Conservation (phyloP, 192 early-diverging fungal species). For the Ambispora gerdemannii region DNA sequence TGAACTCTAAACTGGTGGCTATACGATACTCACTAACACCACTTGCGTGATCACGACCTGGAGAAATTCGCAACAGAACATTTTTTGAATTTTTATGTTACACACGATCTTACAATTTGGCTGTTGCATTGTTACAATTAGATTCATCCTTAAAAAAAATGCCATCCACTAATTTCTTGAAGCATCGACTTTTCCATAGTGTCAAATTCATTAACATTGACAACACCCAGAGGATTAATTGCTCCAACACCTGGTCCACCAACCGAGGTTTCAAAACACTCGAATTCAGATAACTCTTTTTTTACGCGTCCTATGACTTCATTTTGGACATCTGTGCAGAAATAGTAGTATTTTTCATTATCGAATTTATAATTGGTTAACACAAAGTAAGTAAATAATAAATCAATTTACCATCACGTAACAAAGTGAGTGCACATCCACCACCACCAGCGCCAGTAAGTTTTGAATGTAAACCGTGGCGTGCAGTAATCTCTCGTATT, state of each 20-base stretch:
- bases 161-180: background rate
- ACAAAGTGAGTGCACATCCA: constrained; percentile 85
- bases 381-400: background rate
- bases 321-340: constrained; percentile 6
- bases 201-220: constrained; percentile 9
- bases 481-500: constrained; percentile 61
- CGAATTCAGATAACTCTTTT: background rate
- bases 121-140: too few species aligned
- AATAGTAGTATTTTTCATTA: background rate
- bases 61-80: too few species aligned
- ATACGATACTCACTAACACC: too few species aligned
- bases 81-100: too few species aligned
- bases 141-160: too few species aligned
- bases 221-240: background rate
- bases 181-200: background rate
- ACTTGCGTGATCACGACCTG: too few species aligned
- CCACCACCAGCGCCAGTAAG: constrained; percentile 97
- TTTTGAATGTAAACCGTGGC: constrained; percentile 72
- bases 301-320: background rate
- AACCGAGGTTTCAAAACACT: constrained; percentile 24
- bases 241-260: constrained; percentile 17
- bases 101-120: too few species aligned
- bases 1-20: too few species aligned
- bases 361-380: background rate
- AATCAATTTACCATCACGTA: constrained; percentile 55